Evolutionary conservation across 2,329 filamentous ascomycete species (phyloP), one percentile per base, ranked within the genome.

Genomic region (Fusarium udum): DNA sequence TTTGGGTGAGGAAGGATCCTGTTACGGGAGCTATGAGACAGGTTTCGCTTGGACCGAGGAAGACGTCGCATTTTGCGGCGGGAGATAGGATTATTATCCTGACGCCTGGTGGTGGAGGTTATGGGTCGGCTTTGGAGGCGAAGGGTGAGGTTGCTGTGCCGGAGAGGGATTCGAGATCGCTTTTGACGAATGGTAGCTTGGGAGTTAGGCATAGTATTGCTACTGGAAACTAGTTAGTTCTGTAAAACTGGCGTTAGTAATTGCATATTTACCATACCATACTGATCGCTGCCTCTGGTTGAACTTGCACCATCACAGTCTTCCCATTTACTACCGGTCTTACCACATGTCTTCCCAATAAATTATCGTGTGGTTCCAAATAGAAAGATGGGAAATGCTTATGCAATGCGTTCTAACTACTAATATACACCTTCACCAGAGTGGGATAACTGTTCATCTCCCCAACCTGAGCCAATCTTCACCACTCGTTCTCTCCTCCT

Each of bases 1-100:
- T 92, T 43, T 94, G 92, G 91, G 87, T 93, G 3, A 74, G 78
- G 1, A 77, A 75, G 26, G 73, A 80, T 31, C 68, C 78, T 0
- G 69, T 78, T 7, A 77, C 78, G 0, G 80, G 80, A 7, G 75
- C 79, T 69, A 75, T 82, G 7, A 74, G 79, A 72, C 58, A 84
- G 51, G 80, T 78, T 7, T 75, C 67, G 0, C 24, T 79, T 4
- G 78, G 78, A 0, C 71, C 71, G 0, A 73, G 71, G 22, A 73
- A 73, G 67, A 78, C 75, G 2, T 71, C 74, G 4, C 69, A 67
- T 43, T 73, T 79, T 40, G 61, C 57, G 1, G 58, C 64, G 12
- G 78, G 78, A 2, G 78, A 79, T 59, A 53, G 77, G 7, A 69
- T 79, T 16, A 75, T 78, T 10, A 67, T 79, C 7, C 36, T 69